These are phyloP conservation scores for Glaciozyma antarctica DNA, from an alignment of 768 basidiomycete genomes.

Conservation along the genomic window DNA sequence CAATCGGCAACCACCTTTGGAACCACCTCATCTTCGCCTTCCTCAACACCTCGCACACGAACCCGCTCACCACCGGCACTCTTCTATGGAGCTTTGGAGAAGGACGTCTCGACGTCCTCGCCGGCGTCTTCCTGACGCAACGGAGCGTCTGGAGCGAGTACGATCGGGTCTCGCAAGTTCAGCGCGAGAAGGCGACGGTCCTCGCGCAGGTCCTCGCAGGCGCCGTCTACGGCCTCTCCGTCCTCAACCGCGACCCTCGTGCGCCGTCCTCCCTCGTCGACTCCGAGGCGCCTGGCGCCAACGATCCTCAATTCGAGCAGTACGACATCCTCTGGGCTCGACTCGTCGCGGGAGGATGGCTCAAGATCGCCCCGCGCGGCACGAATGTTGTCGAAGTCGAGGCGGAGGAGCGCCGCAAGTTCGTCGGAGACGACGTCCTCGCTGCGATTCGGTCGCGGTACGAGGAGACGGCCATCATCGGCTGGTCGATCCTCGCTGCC, in stretches of 20 bases:
- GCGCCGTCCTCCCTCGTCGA: background rate
- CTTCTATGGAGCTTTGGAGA: constrained; percentile 15
- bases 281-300: background rate
- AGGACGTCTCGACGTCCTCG: constrained; percentile 1
- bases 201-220: constrained; percentile 20
- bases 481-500: constrained; percentile 11
- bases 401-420: background rate
- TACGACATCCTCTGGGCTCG: constrained; percentile 4
- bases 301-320: background rate
- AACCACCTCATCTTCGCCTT: constrained; percentile 17
- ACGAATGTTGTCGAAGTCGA: too few relatives aligned
- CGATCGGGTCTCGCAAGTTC: background rate
- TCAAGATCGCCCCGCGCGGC: too few relatives aligned
- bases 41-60: background rate
- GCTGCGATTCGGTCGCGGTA: background rate
- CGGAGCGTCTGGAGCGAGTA: background rate
- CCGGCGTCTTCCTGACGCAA: background rate
- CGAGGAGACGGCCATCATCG: background rate
- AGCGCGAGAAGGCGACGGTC: background rate
- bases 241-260: constrained; percentile 1
- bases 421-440: background rate
- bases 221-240: constrained; percentile 15
- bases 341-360: too few relatives aligned
- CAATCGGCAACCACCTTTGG: constrained; percentile 16
- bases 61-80: background rate